Evolutionary conservation across 2,329 filamentous ascomycete genomes (phyloP), one percentile per base, ranked within the genome.

Genomic region (Chaetomium sp.): DNA sequence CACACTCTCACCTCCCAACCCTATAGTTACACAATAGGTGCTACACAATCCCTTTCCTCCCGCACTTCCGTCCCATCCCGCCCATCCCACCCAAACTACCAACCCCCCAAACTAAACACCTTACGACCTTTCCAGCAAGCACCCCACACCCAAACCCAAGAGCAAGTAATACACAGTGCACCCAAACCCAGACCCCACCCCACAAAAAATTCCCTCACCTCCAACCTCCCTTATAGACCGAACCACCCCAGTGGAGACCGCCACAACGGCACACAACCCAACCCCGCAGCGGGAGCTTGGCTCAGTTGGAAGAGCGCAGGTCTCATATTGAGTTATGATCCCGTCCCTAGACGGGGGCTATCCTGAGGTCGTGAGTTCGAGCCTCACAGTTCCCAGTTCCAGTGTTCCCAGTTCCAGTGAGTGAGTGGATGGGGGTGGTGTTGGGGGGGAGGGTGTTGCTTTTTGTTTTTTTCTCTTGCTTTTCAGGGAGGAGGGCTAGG

Each of bases 351-450:
- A 70, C 60, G 61, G 70, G 67, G 67, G 38, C 45, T 35, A 72
- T 72, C 70, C 68, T 68, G 66, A 72, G 70, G 70, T 72, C 70
- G 70, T 71, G 70, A 72, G 70, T 72, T 72, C 70, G 70, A 72
- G 66, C 70, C 70, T 72, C 70, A 71, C 70, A 69, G 64, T 70
- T 70, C 67, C 64, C 70, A 60, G 42, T 47, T 35, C 33, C n/a
- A n/a, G n/a, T n/a, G 64, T 70, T 70, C 67, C 64, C 70, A 60
- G 42, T 47, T 35, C 33, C n/a, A n/a, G n/a, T 13, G 3, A 35
- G 27, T 29, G 33, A 70, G 69, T 69, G 66, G 65, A 64, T 70
- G 68, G 67, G 70, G 68, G 69, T 23, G 45, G n/a, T n/a, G n/a
- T n/a, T n/a, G n/a, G n/a, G n/a, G n/a, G 7, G 7, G 45, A 19